phyloP scores from a whole-genome alignment of 768 basidiomycete species.

The Coprinopsis strossmayeri region DNA sequence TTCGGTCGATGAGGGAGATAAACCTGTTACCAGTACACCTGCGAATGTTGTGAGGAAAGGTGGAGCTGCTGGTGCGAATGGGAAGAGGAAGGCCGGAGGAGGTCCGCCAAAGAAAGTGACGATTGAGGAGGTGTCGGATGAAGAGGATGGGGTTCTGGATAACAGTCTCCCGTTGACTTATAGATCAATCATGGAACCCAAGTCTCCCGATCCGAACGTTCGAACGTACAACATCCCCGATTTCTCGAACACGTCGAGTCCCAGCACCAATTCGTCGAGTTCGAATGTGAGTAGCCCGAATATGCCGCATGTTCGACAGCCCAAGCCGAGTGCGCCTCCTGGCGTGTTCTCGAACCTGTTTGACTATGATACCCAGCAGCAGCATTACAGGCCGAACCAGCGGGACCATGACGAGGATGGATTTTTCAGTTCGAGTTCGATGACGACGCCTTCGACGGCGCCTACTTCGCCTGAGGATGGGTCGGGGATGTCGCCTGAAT shows the following conservation, averaged over 20 bases:
- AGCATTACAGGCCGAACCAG: not conserved
- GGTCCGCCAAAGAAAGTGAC: slow-evolving; percentile 2
- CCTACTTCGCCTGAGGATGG: not conserved
- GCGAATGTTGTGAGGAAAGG: not conserved
- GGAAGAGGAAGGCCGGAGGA: slow-evolving; percentile 2
- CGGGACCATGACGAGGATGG: not conserved
- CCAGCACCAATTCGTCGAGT: not conserved
- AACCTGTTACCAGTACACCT: not conserved
- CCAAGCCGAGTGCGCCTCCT: not conserved
- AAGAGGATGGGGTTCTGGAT: slow-evolving; percentile 4
- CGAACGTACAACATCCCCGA: not conserved
- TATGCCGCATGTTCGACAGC: not conserved
- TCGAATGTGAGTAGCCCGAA: too few relatives aligned
- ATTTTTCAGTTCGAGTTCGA: slow-evolving; percentile 1
- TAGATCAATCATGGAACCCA: slow-evolving; percentile 1
- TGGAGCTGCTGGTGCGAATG: not conserved
- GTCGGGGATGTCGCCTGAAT: not conserved
- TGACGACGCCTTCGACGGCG: not conserved
- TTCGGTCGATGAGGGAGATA: not conserved
- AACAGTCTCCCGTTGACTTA: not conserved
- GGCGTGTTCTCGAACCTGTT: slow-evolving; percentile 1
- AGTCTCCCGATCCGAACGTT: not conserved
- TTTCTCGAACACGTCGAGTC: not conserved
- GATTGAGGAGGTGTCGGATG: slow-evolving; percentile 5
- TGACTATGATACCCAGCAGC: not conserved